These are phyloP conservation scores for Pistacia atlantica DNA, from an alignment of 345 rosid genomes.

Conservation along the genomic window DNA sequence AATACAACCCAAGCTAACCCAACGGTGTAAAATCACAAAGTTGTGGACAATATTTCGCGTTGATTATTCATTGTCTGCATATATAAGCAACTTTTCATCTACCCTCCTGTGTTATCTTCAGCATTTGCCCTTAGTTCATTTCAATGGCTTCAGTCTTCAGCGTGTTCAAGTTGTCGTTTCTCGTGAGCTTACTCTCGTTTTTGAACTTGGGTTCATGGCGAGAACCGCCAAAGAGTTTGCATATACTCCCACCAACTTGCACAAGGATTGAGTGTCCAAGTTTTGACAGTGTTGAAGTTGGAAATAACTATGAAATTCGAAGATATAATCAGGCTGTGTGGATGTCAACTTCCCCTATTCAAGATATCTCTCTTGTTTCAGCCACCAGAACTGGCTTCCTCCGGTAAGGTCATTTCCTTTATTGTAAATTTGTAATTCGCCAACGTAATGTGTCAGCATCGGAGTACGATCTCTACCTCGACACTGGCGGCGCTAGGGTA, in stretches of 20 bases:
- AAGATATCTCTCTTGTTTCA: conserved; percentile 71
- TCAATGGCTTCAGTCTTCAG: conserved; percentile 37
- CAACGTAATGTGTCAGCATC: no score
- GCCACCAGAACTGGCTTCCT: conserved; percentile 78
- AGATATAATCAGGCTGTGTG: conserved; percentile 56
- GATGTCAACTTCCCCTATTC: conserved; percentile 69
- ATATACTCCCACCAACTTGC: conserved; percentile 64
- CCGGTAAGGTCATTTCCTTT: conserved; percentile 35
- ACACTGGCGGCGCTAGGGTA: no score
- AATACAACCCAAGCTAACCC: not conserved
- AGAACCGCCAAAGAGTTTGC: conserved; percentile 16
- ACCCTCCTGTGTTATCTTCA: not conserved
- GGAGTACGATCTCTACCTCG: no score
- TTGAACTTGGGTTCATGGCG: conserved; percentile 25
- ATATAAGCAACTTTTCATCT: not conserved
- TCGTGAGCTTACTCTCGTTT: conserved; percentile 53
- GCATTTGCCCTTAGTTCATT: no score
- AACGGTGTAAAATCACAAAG: not conserved
- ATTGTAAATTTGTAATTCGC: not conserved
- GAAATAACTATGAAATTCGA: conserved; percentile 73
- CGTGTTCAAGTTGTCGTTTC: conserved; percentile 42
- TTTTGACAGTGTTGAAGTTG: conserved; percentile 50
- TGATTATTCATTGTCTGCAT: not conserved
- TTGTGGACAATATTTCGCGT: not conserved
- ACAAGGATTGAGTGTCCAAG: conserved; percentile 78